A percentile compares a stretch with the other conserved stretches of the same genome.
Conservation (phyloP, 768 basidiomycete genomes). For the Candolleomyces eurysporus region DNA sequence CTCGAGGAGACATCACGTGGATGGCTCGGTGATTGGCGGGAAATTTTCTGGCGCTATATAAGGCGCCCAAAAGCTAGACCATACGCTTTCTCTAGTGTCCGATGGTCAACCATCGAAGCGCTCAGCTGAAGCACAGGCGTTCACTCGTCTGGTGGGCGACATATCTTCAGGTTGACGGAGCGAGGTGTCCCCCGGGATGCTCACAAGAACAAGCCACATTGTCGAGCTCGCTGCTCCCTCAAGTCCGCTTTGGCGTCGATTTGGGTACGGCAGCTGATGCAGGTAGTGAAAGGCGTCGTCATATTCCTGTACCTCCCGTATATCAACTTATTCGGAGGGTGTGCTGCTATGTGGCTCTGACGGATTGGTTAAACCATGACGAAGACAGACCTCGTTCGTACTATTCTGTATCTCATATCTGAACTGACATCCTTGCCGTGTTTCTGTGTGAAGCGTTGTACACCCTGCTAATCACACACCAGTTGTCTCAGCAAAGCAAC, state of each 20-base stretch:
- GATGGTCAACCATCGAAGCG: constrained; percentile 6
- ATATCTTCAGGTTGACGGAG: constrained; percentile 70
- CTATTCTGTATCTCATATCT: too few relatives aligned
- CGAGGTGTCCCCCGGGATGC: constrained; percentile 50
- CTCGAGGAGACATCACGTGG: too few relatives aligned
- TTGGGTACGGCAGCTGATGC: constrained; percentile 44
- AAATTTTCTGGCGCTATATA: background rate
- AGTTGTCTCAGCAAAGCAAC: too few relatives aligned
- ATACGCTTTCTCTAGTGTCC: background rate
- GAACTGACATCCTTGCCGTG: too few relatives aligned
- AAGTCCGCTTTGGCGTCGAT: constrained; percentile 59
- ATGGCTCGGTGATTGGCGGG: background rate
- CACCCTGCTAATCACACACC: too few relatives aligned
- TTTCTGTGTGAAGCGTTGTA: too few relatives aligned
- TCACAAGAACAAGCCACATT: constrained; percentile 42
- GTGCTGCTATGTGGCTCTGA: constrained; percentile 79
- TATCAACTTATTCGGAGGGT: constrained; percentile 26
- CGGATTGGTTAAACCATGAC: constrained; percentile 83
- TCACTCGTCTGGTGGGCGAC: constrained; percentile 10
- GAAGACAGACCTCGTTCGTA: constrained; percentile 42
- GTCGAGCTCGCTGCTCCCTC: constrained; percentile 34
- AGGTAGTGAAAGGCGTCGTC: constrained; percentile 51
- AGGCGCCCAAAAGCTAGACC: too few relatives aligned
- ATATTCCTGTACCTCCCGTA: constrained; percentile 86
- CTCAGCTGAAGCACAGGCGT: constrained; percentile 2